A percentile compares a stretch with the other conserved stretches of the same genome.
Conservation (phyloP, 371 early-diverging fungal species). For the Lichtheimia hyalospora region DNA sequence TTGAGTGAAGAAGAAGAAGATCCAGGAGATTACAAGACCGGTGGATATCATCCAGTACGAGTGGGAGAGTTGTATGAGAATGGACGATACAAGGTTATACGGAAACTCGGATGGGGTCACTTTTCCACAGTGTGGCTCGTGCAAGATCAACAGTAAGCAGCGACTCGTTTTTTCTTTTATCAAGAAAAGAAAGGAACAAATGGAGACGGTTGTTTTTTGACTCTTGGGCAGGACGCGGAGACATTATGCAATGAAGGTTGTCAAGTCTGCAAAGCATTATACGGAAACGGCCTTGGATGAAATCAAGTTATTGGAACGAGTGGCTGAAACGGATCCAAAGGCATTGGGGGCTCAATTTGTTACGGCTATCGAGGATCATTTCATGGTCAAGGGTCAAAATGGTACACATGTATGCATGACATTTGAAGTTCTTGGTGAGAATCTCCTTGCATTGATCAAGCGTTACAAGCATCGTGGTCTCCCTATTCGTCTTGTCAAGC, state of each 20-base stretch:
- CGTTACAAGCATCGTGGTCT: constrained; percentile 81
- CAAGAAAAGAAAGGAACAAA: constrained; percentile 1
- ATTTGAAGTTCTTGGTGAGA: constrained; percentile 96
- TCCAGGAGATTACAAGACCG: constrained; percentile 86
- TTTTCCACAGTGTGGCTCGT: constrained; percentile 99
- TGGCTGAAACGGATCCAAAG: constrained; percentile 67
- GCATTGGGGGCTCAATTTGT: constrained; percentile 67
- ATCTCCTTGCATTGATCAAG: constrained; percentile 84
- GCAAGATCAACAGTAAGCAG: constrained; percentile 67
- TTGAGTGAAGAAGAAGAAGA: constrained; percentile 80
- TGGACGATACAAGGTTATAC: constrained; percentile 78
- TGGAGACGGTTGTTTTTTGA: background rate
- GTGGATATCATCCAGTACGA: constrained; percentile 94
- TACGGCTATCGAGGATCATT: constrained; percentile 87
- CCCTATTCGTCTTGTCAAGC: constrained; percentile 83
- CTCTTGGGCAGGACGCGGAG: constrained; percentile 52
- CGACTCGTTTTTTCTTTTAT: background rate
- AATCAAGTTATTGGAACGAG: constrained; percentile 84
- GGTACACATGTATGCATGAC: constrained; percentile 97
- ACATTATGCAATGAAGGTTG: constrained; percentile 94
- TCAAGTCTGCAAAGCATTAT: constrained; percentile 94
- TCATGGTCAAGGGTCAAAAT: constrained; percentile 86
- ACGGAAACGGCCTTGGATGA: constrained; percentile 96
- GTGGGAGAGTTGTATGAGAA: constrained; percentile 84
- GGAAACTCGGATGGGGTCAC: constrained; percentile 99